Conservation (phyloP, 495 filamentous ascomycete species). For the Penicillium waksmanii region DNA sequence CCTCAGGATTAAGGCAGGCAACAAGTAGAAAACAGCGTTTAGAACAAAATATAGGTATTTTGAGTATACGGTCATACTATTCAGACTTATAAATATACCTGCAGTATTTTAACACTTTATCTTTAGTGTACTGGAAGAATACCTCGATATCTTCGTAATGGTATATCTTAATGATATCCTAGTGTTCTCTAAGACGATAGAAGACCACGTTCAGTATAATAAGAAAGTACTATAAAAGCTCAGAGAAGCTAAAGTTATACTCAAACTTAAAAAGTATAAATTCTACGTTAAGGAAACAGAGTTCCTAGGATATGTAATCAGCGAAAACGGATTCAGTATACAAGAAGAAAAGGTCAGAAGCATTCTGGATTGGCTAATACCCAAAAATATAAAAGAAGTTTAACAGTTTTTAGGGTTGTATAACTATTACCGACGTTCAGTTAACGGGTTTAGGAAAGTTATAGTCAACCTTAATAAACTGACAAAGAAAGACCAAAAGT, state of each 20-base stretch:
- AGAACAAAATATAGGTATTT: conserved; percentile 30
- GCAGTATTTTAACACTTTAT: conserved; percentile 36
- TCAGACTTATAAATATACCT: conserved; percentile 19
- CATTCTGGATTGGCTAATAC: conserved; percentile 11
- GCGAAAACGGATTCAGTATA: conserved; percentile 12
- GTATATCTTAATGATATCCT: conserved; percentile 42
- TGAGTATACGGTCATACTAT: conserved; percentile 28
- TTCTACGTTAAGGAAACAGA: conserved; percentile 14
- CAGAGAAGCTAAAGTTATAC: not conserved
- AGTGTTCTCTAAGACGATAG: conserved; percentile 21
- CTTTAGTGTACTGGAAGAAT: conserved; percentile 28
- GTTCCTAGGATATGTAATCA: conserved; percentile 19
- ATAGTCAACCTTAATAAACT: conserved; percentile 9
- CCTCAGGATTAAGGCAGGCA: conserved; percentile 11
- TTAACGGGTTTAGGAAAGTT: conserved; percentile 15
- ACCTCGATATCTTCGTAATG: conserved; percentile 28
- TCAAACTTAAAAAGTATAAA: not conserved
- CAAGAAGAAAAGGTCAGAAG: conserved; percentile 14
- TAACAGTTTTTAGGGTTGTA: conserved; percentile 16
- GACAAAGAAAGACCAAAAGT: conserved; percentile 12
- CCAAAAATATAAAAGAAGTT: conserved; percentile 13
- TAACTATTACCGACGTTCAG: conserved; percentile 21
- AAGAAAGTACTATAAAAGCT: not conserved
- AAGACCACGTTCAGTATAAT: not conserved
- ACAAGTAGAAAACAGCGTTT: conserved; percentile 42